phyloP scores from a whole-genome alignment of 805 yeast species.

The Debaryomyces castellii region DNA sequence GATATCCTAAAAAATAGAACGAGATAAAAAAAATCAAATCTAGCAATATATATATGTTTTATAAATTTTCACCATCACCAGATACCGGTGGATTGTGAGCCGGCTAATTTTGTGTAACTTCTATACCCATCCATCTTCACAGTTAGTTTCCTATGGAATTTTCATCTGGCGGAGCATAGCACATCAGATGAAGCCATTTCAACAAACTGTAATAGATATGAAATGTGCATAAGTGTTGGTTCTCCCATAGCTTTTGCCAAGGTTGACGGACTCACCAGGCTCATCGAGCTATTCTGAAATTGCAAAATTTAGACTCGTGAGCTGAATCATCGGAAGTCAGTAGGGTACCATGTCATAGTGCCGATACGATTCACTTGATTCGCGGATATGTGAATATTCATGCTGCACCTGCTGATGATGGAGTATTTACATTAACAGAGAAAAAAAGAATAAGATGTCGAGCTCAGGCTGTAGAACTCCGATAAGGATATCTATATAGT shows the following conservation, averaged over 20 bases:
- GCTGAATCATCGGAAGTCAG: not conserved
- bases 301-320: not conserved
- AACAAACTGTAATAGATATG: too few relatives aligned
- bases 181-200: too few relatives aligned
- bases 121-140: not conserved
- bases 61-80: constrained; percentile 1
- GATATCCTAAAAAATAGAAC: not conserved
- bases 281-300: not conserved
- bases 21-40: not conserved
- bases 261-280: not conserved
- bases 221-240: too few relatives aligned
- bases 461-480: not conserved
- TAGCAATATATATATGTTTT: not conserved
- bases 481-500: not conserved
- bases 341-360: not conserved
- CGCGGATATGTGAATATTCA: not conserved
- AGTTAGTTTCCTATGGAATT: too few relatives aligned
- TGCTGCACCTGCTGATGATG: not conserved
- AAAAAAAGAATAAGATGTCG: not conserved
- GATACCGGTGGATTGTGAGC: constrained; percentile 27
- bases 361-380: not conserved
- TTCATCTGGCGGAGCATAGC: too few relatives aligned
- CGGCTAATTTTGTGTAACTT: constrained; percentile 15
- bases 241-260: too few relatives aligned
- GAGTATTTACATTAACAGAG: not conserved